phyloP scores from a whole-genome alignment of 2,329 filamentous ascomycete species.

The Eutypa lata region DNA sequence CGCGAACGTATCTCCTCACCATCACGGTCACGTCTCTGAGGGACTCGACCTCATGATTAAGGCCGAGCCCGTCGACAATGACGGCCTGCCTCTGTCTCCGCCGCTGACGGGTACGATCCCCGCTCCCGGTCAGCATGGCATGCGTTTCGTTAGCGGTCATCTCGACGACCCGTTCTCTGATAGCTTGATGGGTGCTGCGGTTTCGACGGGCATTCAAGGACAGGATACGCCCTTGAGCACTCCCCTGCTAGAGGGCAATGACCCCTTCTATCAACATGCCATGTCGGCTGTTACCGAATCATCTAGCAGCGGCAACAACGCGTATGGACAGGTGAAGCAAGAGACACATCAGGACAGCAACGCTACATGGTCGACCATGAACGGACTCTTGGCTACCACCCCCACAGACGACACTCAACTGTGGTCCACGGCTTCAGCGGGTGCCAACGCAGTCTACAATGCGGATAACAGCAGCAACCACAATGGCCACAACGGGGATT shows the following conservation, averaged over 20 bases:
- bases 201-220: slow-evolving; percentile 3
- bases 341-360: slow-evolving; percentile 6
- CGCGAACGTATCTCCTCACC: neutral
- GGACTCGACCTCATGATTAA: slow-evolving; percentile 8
- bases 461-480: slow-evolving; percentile 6
- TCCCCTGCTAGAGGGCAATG: slow-evolving; percentile 14
- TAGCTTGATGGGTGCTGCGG: slow-evolving; percentile 11
- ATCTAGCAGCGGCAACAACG: slow-evolving; percentile 1
- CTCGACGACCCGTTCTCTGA: slow-evolving; percentile 30
- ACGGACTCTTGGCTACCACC: slow-evolving; percentile 23
- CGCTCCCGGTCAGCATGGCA: slow-evolving; percentile 8
- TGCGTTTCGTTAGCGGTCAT: slow-evolving; percentile 24
- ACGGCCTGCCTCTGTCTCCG: slow-evolving; percentile 26
- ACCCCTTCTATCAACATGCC: slow-evolving; percentile 16
- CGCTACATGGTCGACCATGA: slow-evolving; percentile 28
- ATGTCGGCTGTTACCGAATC: slow-evolving; percentile 9
- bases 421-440: slow-evolving; percentile 13
- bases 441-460: slow-evolving; percentile 9
- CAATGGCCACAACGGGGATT: neutral
- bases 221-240: slow-evolving; percentile 21
- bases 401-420: slow-evolving; percentile 6
- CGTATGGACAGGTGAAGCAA: slow-evolving; percentile 8
- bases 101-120: slow-evolving; percentile 26
- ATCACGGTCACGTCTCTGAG: too few species aligned
- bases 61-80: slow-evolving; percentile 17